Percentiles rank a stretch among this genome's conserved stretches.
phyloP scores from a whole-genome alignment of 2,329 filamentous ascomycete genomes.

The Verticillium tricorpus region DNA sequence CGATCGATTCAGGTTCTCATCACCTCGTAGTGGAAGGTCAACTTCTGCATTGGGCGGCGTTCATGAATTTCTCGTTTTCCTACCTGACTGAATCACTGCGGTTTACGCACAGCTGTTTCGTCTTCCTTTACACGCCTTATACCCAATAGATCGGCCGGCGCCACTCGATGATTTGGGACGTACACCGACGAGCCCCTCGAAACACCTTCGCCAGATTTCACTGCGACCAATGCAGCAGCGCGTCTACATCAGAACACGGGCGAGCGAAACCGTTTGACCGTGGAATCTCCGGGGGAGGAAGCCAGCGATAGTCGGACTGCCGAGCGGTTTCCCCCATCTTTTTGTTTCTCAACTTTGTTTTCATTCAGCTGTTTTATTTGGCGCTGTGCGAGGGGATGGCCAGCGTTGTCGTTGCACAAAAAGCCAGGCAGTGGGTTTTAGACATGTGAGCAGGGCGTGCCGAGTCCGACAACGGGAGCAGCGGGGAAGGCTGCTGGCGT shows the following conservation, averaged over 20 bases:
- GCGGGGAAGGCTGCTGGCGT: background rate
- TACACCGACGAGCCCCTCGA: background rate
- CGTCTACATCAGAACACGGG: background rate
- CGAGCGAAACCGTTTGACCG: background rate
- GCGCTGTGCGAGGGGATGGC: background rate
- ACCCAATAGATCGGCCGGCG: slow-evolving; percentile 14
- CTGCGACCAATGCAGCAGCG: background rate
- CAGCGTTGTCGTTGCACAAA: background rate
- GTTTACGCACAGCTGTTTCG: background rate
- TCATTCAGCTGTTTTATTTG: slow-evolving; percentile 1
- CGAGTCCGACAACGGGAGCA: background rate
- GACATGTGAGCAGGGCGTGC: background rate
- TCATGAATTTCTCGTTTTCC: background rate
- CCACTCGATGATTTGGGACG: slow-evolving; percentile 3
- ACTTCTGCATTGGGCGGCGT: slow-evolving; percentile 3
- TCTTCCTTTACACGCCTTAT: slow-evolving; percentile 10
- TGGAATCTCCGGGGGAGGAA: background rate
- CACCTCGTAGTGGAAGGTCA: background rate
- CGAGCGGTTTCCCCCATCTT: background rate
- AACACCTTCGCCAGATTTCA: background rate
- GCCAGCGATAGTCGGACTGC: background rate
- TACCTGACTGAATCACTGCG: background rate
- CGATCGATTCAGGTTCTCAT: background rate
- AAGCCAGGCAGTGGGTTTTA: background rate
- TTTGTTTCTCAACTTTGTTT: slow-evolving; percentile 1